phyloP scores from a whole-genome alignment of 352 stramenopile species.

The Pythium phragmitis region DNA sequence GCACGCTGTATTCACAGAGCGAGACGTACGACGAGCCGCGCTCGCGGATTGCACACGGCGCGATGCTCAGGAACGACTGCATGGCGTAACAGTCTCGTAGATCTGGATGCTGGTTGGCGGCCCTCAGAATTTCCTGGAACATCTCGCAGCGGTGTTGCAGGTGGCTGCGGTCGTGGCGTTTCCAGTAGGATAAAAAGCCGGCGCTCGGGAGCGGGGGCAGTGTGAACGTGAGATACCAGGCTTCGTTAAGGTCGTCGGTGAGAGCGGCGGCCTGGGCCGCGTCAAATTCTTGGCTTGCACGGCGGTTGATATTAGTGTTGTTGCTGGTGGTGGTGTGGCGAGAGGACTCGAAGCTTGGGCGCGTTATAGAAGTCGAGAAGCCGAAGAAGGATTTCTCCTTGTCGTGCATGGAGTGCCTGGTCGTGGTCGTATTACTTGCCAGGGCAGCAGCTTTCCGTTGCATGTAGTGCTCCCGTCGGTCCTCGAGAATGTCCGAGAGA shows the following conservation, averaged over 20 bases:
- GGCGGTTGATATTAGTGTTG: slow-evolving; percentile 14
- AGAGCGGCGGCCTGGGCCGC: not conserved
- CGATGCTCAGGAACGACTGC: slow-evolving; percentile 57
- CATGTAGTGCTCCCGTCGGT: slow-evolving; percentile 53
- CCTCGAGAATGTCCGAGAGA: slow-evolving; percentile 66
- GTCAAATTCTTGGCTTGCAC: slow-evolving; percentile 20
- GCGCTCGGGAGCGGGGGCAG: slow-evolving; percentile 71
- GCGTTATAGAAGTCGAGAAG: not conserved
- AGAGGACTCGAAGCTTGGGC: not conserved
- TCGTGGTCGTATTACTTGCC: not conserved
- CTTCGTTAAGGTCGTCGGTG: slow-evolving; percentile 31
- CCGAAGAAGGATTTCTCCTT: slow-evolving; percentile 6
- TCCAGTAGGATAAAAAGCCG: slow-evolving; percentile 78
- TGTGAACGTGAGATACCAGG: slow-evolving; percentile 54
- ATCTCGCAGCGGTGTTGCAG: slow-evolving; percentile 65
- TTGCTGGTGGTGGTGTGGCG: not conserved
- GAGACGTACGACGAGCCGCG: slow-evolving; percentile 82
- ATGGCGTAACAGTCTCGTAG: slow-evolving; percentile 41
- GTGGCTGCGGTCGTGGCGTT: slow-evolving; percentile 73
- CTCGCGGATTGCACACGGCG: slow-evolving; percentile 51
- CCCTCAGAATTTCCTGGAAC: slow-evolving; percentile 73
- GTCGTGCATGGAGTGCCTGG: slow-evolving; percentile 6
- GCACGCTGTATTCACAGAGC: slow-evolving; percentile 73
- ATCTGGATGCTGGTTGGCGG: slow-evolving; percentile 33
- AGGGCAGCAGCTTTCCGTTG: slow-evolving; percentile 9